phyloP scores from a whole-genome alignment of 345 rosid genomes.

The Camelina laxa region DNA sequence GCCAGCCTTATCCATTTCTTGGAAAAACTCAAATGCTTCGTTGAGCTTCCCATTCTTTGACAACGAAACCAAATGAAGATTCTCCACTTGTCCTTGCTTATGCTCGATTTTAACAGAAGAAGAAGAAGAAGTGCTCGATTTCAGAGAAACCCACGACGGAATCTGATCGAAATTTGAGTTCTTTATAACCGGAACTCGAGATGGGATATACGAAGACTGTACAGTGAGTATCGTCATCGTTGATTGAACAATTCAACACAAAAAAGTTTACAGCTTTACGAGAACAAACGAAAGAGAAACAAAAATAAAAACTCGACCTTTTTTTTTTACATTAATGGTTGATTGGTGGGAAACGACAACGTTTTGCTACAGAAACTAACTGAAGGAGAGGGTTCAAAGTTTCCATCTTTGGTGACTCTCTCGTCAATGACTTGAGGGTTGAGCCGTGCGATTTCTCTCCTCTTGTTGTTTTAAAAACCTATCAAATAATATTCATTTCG shows the following conservation, averaged over 20 bases:
- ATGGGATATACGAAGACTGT: slow-evolving; percentile 32
- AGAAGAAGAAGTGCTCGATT: slow-evolving; percentile 42
- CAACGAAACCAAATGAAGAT: slow-evolving; percentile 58
- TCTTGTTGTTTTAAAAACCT: slow-evolving; percentile 16
- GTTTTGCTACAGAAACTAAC: slow-evolving; percentile 2
- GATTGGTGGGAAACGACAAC: slow-evolving; percentile 12
- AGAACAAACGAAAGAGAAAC: slow-evolving; percentile 10
- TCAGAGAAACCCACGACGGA: slow-evolving; percentile 70
- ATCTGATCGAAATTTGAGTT: slow-evolving; percentile 51
- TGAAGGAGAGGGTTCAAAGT: slow-evolving; percentile 23
- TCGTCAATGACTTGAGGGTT: background rate
- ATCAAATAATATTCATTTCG: slow-evolving; percentile 15
- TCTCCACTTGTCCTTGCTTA: slow-evolving; percentile 58
- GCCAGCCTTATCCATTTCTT: slow-evolving; percentile 59
- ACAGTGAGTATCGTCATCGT: slow-evolving; percentile 33
- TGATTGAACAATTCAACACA: background rate
- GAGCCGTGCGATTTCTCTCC: slow-evolving; percentile 24
- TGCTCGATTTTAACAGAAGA: slow-evolving; percentile 35
- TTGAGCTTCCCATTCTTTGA: slow-evolving; percentile 63
- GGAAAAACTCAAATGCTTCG: slow-evolving; percentile 64
- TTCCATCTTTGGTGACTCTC: slow-evolving; percentile 38
- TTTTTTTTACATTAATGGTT: background rate
- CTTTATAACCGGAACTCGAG: slow-evolving; percentile 38
- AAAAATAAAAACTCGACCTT: background rate
- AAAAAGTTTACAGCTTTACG: slow-evolving; percentile 18